These are phyloP conservation scores for Hawksworthiomyces lignivorus DNA, from an alignment of 2,329 filamentous ascomycete genomes.

Conservation along the genomic window DNA sequence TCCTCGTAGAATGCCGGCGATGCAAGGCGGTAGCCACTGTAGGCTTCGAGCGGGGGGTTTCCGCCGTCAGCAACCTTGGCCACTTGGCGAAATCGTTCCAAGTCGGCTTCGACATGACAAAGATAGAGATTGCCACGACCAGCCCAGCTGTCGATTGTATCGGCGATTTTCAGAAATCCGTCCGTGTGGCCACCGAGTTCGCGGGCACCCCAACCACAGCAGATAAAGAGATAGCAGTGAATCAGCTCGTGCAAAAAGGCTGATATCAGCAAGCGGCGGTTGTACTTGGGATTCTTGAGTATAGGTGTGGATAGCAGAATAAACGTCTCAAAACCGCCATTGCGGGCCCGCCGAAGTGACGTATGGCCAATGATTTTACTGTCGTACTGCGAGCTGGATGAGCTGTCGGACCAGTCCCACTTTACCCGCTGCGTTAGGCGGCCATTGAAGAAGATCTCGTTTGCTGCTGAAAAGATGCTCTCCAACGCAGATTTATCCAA, in stretches of 20 bases:
- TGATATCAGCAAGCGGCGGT: constrained; percentile 52
- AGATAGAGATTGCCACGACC: constrained; percentile 47
- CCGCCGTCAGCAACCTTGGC: too few relatives aligned
- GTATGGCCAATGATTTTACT: constrained; percentile 55
- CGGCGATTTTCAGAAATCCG: constrained; percentile 52
- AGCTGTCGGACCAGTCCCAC: constrained; percentile 53
- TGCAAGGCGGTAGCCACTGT: constrained; percentile 4
- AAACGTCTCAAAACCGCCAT: constrained; percentile 52
- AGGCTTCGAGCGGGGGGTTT: not conserved
- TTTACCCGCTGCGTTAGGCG: constrained; percentile 48
- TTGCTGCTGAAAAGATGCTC: constrained; percentile 52
- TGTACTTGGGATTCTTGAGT: constrained; percentile 47
- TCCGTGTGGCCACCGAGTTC: constrained; percentile 51
- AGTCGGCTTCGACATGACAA: constrained; percentile 53
- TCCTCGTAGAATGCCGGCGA: constrained; percentile 4
- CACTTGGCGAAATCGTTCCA: constrained; percentile 25
- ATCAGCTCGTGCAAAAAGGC: constrained; percentile 61
- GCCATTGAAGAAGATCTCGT: constrained; percentile 55
- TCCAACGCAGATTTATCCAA: constrained; percentile 51
- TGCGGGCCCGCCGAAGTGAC: constrained; percentile 41
- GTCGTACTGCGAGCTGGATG: constrained; percentile 40
- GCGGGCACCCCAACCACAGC: constrained; percentile 50
- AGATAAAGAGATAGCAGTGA: constrained; percentile 58
- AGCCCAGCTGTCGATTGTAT: constrained; percentile 54
- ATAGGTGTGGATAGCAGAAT: constrained; percentile 55